phyloP scores from a whole-genome alignment of 805 yeast species.

The Candida montana region DNA sequence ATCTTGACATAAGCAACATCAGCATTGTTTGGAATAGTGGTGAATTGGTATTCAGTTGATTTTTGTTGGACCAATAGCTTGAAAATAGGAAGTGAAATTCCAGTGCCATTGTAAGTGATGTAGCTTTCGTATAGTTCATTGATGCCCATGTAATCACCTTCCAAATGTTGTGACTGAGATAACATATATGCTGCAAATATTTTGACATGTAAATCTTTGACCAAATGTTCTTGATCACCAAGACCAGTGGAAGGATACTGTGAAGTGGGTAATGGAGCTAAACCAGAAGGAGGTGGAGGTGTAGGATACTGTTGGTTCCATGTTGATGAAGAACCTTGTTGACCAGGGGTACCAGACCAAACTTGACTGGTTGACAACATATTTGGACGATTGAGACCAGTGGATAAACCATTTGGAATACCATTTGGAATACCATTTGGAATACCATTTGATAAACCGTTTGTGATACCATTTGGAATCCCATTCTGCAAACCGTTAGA shows the following conservation, averaged over 20 bases:
- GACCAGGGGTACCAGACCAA: not conserved
- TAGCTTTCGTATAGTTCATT: conserved; percentile 6
- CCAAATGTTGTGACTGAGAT: conserved; percentile 4
- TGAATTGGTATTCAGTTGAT: conserved; percentile 12
- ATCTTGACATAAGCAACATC: conserved; percentile 15
- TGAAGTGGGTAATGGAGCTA: not conserved
- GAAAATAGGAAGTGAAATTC: conserved; percentile 8
- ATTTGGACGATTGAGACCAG: not conserved
- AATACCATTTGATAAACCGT: no score
- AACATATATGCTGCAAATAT: conserved; percentile 10
- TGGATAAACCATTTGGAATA: no score
- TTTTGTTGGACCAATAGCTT: conserved; percentile 11
- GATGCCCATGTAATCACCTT: conserved; percentile 9
- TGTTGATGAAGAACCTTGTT: no score
- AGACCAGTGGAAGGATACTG: not conserved
- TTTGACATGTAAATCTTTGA: conserved; percentile 9
- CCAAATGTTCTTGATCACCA: conserved; percentile 3
- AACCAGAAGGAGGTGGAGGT: no score
- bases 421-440: no score
- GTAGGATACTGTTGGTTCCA: not conserved
- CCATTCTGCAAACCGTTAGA: not conserved
- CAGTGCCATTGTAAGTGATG: conserved; percentile 4
- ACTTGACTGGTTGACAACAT: not conserved
- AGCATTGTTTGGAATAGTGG: conserved; percentile 10
- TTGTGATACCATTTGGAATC: not conserved